Percentiles rank a stretch among this genome's conserved stretches.
phyloP scores from a whole-genome alignment of 2,329 filamentous ascomycete species.

The Diaporthe aspalathi region DNA sequence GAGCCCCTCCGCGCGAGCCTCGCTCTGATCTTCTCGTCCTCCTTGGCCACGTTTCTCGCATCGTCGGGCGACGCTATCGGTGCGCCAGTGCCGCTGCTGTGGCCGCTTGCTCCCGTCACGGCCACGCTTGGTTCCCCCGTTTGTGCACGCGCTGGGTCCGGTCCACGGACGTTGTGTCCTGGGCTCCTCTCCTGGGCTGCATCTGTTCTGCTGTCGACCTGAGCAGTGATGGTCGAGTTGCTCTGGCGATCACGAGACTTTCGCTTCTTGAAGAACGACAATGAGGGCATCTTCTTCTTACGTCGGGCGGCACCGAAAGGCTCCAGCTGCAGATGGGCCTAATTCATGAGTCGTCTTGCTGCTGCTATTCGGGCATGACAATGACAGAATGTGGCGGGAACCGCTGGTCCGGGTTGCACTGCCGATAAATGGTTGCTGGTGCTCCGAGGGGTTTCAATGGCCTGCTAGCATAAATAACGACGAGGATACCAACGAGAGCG shows the following conservation, averaged over 20 bases:
- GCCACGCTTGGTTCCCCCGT: slow-evolving; percentile 7
- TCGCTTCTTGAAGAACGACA: slow-evolving; percentile 26
- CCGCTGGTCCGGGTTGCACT: slow-evolving; percentile 5
- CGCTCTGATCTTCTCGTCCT: slow-evolving; percentile 13
- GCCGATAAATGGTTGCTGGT: background rate
- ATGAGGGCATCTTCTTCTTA: slow-evolving; percentile 25
- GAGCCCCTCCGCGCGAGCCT: slow-evolving; percentile 3
- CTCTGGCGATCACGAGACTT: slow-evolving; percentile 21
- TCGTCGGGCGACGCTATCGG: background rate
- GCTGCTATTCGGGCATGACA: slow-evolving; percentile 13
- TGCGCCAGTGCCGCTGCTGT: slow-evolving; percentile 12
- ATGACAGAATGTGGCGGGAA: slow-evolving; percentile 8
- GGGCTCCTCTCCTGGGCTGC: background rate
- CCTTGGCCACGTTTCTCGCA: background rate
- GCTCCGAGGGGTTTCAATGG: slow-evolving; percentile 8
- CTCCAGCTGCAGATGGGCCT: slow-evolving; percentile 12
- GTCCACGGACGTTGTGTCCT: background rate
- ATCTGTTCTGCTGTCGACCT: slow-evolving; percentile 5
- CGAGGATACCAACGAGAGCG: slow-evolving; percentile 23
- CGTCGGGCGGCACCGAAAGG: slow-evolving; percentile 11
- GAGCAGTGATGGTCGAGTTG: background rate
- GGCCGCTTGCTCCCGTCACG: slow-evolving; percentile 6
- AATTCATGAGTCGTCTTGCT: slow-evolving; percentile 22
- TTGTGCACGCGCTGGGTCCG: background rate
- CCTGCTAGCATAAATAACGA: slow-evolving; percentile 16